Base-by-base conservation (phyloP, 192 early-diverging fungal genomes). In the Coemansia javaensis region DNA sequence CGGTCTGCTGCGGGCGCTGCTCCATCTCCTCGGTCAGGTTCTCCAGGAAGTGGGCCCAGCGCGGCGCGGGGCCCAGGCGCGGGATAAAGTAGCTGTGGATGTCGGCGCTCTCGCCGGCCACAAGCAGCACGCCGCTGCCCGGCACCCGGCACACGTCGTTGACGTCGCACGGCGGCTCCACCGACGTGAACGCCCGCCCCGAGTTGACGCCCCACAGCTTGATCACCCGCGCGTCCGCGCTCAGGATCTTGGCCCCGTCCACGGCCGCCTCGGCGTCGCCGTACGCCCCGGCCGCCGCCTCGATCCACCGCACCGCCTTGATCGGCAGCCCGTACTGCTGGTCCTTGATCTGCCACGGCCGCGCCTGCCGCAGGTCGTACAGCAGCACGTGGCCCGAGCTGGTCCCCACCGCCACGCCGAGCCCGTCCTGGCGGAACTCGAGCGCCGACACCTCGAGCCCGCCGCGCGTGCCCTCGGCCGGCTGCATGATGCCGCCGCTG, bases 311-410 rank as follows among this genome's bases (percentile, higher is more conserved):
- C 28, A 99, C 53, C 10, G 66, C 79, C 65, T 91, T 90, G 59
- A 99, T 97, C 22, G 91, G 90, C 59, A 88, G 83, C 14, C 93
- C 93, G 64, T 94, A 99, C 72, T 94, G 91, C 69, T 99, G 96
- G 79, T 99, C 96, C 78, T 96, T 97, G 57, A 92, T 78, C 38
- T 89, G 74, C 50, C 85, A 79, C 8, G 96, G 96, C 16, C 79
- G 69, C 41, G 79, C 80, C 59, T 84, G 80, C 35, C 96, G 83
- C 60, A 99, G 77, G 79, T 99, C 96, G 62, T 96, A 96, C 28
- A 94, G 77, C 25, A 97, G 60, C 15, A 91, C 85, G 38, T 95
- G 93, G 18, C 96, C 96, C 22, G 88, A 85, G 7, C 86, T 83
- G 5, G 93, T 97, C 37, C 96, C 96, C 1, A 91, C 84, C 10